These are phyloP conservation scores for Mrakia frigida DNA, from an alignment of 768 basidiomycete species.

Conservation along the genomic window DNA sequence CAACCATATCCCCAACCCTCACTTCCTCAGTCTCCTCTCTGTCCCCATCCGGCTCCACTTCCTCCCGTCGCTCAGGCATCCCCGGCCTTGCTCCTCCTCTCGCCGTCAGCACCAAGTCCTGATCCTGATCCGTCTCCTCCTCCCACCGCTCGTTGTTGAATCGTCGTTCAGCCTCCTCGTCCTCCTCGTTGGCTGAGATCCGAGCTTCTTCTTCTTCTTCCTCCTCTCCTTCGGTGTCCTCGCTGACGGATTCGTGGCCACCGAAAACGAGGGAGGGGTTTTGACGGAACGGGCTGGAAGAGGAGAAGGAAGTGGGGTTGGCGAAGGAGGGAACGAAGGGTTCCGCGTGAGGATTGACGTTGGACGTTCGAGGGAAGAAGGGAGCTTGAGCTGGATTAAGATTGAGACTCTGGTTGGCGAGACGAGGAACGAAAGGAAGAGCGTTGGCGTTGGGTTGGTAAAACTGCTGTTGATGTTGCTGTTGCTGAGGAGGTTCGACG, in stretches of 20 bases:
- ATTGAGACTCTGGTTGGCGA: neutral
- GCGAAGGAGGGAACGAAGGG: neutral
- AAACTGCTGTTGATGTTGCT: neutral
- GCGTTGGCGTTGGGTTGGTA: neutral
- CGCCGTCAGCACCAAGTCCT: neutral
- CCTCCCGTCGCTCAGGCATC: neutral
- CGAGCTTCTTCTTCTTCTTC: constrained; percentile 1
- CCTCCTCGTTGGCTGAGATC: neutral
- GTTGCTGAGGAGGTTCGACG: neutral
- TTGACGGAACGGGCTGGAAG: neutral
- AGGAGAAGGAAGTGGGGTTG: neutral
- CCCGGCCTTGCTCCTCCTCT: neutral
- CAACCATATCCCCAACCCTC: constrained; percentile 11
- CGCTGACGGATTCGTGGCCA: neutral
- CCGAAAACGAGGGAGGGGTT: neutral
- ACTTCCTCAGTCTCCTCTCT: neutral
- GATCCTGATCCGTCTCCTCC: neutral
- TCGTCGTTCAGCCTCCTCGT: neutral
- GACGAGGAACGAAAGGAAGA: neutral
- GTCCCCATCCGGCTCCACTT: neutral
- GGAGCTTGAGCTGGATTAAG: neutral
- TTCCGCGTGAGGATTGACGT: neutral
- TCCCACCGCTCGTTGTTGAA: neutral
- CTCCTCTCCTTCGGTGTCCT: constrained; percentile 5
- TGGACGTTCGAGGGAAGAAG: neutral